Base-by-base conservation (phyloP, 352 stramenopile species). In the Phytophthora crassamura region DNA sequence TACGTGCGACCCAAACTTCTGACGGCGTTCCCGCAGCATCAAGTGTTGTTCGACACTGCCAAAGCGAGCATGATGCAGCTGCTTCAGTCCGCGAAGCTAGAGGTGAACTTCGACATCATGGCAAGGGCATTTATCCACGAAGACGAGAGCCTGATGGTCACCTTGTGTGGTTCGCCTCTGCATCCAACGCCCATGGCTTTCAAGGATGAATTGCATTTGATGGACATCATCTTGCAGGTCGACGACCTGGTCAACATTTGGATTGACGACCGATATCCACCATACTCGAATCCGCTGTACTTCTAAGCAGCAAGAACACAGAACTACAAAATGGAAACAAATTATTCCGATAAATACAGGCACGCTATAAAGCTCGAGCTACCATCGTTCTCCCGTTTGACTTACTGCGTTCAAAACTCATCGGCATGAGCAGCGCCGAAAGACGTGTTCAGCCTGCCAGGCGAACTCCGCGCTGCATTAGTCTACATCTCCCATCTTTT, bases 181-280 rank as follows among this genome's bases (percentile, higher is more conserved):
- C 74, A 94, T 53, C 71, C 80, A n/a, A 80, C 63, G 32, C 82
- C 86, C 0, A 63, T 91, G 20, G 50, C 67, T 28, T 89, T 84
- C 51, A 77, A 78, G 28, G 81, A 93, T 42, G 77, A 91, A 35
- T 53, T 90, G 22, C 64, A 82, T 2, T 48, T 91, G 32, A 56
- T 91, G 6, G 72, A 82, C 25, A 67, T 90, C 40, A 81, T 93
- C 25, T 52, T 91, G 35, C 77, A 92, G 18, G 64, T 82, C 25
- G 84, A 94, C 56, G 82, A 90, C 48, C 56, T 93, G 30, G 60
- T 87, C 30, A 91, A 89, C 39, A 81, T 88, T 55, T 91, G 82
- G 80, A 88, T 93, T 53, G 82, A 93, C 51, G 77, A 87, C 32
- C 69, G 75, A 14, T 89, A 90, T 56, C 85, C 79, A 9, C 82